Conservation (phyloP, 305 asterid species). For the Solanum hybrid region DNA sequence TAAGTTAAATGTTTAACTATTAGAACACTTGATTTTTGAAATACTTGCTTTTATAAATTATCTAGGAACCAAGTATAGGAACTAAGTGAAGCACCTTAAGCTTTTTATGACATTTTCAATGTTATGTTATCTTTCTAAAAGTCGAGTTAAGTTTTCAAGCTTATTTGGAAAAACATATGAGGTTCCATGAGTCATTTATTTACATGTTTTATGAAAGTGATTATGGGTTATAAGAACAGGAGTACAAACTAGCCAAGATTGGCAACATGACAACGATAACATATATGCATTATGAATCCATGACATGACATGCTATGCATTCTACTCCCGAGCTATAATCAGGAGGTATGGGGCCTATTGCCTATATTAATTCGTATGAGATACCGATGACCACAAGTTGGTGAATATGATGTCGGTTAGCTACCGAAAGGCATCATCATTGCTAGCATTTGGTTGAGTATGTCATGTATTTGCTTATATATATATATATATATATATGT, state of each 20-base stretch:
- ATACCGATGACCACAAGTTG: neutral
- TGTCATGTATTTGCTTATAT: neutral
- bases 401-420: neutral
- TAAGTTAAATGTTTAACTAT: neutral
- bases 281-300: neutral
- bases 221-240: neutral
- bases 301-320: neutral
- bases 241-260: neutral
- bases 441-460: neutral
- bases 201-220: neutral
- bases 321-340: too few relatives aligned
- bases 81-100: neutral
- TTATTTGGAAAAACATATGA: neutral
- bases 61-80: neutral
- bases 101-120: neutral
- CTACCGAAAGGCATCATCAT: neutral
- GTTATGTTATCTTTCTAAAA: neutral
- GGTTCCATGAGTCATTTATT: neutral
- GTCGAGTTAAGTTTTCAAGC: neutral
- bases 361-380: too few relatives aligned
- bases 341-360: too few relatives aligned
- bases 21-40: neutral
- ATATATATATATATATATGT: too few relatives aligned
- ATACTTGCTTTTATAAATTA: neutral
- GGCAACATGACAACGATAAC: neutral